Base-by-base conservation (phyloP, 768 basidiomycete genomes). In the Trametes coccinea region DNA sequence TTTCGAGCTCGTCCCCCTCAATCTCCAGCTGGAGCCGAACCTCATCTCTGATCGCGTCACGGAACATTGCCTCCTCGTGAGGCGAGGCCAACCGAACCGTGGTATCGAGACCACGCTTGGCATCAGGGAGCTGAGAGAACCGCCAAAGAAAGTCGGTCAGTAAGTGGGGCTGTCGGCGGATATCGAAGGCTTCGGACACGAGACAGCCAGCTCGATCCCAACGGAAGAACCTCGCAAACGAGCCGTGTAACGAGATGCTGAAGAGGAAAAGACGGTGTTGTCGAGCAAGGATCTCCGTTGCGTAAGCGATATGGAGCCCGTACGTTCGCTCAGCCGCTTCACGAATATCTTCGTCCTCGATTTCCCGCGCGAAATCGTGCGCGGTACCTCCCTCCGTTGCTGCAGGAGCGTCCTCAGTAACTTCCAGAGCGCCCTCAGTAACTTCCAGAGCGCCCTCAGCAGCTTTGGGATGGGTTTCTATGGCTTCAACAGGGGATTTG, bases 151-250 rank as follows among this genome's bases (percentile, higher is more conserved):
- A 77, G 7, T 73, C 68, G 3, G 66, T 54, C 3, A 78, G 62
- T 1, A 61, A 17, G 9, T 63, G 47, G 8, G 66, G 62, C 1
- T 71, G 31, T 9, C 64, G 11, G 1, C 59, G 46, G 40, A 69
- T 71, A 51, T 73, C 62, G 64, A 77, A 74, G 0, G 53, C 30
- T 27, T 59, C 56, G 0, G 75, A 66, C 5, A 75, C 73, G 11
- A 77, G 61, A 2, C 62, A 67, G 5, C 74, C 77, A 4, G 73
- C 56, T 2, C 76, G 69, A 57, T 78, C 77, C 61, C 69, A 67
- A 2, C 71, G 68, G 31, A 77, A 66, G 37, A 78, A 53, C 3
- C 75, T 71, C 17, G 66, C 73, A n/a, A 55, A 53, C 0, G 66
- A 63, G 37, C 69, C 68, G 30, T 50, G 63, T 31, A 78, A 61